Evolutionary conservation across 1,139 yeast genomes (phyloP), one percentile per base, ranked within the genome.

Genomic region (Suhomyces panamericanus): DNA sequence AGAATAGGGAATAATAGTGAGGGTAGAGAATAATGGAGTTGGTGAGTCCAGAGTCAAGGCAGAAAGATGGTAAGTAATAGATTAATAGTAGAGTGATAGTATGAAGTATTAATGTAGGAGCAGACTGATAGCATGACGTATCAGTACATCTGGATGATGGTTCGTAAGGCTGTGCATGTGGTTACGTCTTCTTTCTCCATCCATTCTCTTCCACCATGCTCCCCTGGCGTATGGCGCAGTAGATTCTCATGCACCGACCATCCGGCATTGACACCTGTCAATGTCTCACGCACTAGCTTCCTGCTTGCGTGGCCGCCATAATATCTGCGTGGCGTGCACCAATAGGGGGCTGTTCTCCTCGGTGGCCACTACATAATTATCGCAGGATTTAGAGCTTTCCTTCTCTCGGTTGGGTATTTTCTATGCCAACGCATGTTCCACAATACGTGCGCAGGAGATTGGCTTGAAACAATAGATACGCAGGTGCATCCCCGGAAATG

Each of bases 351-450:
- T 16, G 34, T 20, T 20, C 16, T 32, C 35, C 27, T 24, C 16
- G 12, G 16, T n/a, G 35, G 11, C 28, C 35, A 11, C 14, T 14
- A 14, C 36, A 34, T 34, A 34, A 33, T 33, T 20, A 32, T 32
- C 26, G 20, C 36, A 34, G 29, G 36, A 22, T 24, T 22, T 22
- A 29, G 32, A 36, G 29, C 39, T 27, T 36, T 36, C 44, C 32
- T 42, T 42, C 41, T 32, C 44, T 42, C 44, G 44, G 44, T 42
- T 37, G 41, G 24, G 44, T 42, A 42, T 42, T 42, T 42, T 42
- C 39, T 42, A 42, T 42, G 44, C 27, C 30, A 15, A 34, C 37
- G 33, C 38, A 33, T 29, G 39, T 31, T 24, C 32, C 35, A 35
- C 32, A 36, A 29, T 27, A 13, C 17, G 15, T 31, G 35, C 28